Conservation (phyloP, 2,329 filamentous ascomycete species). For the Rutstroemia sydowiana region DNA sequence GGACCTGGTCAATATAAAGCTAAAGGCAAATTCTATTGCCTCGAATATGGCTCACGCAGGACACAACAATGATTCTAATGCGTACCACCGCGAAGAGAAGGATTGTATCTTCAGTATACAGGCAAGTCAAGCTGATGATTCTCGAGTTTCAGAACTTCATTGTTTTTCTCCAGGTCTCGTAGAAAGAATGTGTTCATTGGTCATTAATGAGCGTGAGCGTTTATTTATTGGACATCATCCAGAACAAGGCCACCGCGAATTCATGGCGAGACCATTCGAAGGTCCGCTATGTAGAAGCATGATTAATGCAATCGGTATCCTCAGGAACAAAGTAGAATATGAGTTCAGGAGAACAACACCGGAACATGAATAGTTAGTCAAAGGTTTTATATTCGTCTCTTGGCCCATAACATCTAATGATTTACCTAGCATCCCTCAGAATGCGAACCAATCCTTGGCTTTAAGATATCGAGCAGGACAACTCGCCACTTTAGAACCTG, state of each 20-base stretch:
- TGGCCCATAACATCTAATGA: constrained; percentile 7
- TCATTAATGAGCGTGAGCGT: constrained; percentile 21
- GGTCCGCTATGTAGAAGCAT: constrained; percentile 16
- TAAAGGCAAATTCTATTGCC: constrained; percentile 17
- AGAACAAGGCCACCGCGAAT: constrained; percentile 14
- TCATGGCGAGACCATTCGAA: constrained; percentile 7
- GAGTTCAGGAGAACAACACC: constrained; percentile 15
- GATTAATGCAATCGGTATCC: constrained; percentile 12
- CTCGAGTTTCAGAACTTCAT: constrained; percentile 7
- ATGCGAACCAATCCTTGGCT: constrained; percentile 21
- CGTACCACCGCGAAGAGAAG: constrained; percentile 11
- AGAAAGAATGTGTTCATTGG: constrained; percentile 23
- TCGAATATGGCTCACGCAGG: constrained; percentile 16
- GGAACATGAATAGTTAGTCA: constrained; percentile 9
- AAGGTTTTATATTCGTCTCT: background rate
- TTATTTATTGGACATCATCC: constrained; percentile 10
- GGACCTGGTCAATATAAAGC: constrained; percentile 30
- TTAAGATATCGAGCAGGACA: constrained; percentile 21
- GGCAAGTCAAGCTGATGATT: background rate
- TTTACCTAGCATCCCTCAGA: constrained; percentile 19
- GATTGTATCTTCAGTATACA: constrained; percentile 24
- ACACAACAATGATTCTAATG: constrained; percentile 15
- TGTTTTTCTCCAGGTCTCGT: constrained; percentile 23
- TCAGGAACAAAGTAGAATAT: constrained; percentile 17
- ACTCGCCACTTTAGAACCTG: constrained; percentile 13